A percentile compares a stretch with the other conserved stretches of the same genome.
Evolutionary conservation across 345 rosid genomes (phyloP).

Genomic region (Rhodamnia argentea): DNA sequence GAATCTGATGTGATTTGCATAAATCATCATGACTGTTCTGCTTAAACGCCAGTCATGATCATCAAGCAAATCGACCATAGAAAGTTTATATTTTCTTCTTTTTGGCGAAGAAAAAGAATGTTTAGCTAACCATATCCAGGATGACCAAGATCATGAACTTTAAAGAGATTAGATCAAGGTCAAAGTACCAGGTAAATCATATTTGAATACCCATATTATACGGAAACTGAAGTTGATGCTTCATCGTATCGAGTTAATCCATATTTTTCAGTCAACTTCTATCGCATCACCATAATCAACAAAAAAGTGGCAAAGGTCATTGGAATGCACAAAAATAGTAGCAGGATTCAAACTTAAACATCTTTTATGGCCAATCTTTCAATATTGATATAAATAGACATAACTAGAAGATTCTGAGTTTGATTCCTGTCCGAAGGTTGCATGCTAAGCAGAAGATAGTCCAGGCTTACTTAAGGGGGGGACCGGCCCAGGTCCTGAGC

Average conservation of each 20-base stretch:
- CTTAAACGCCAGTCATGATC: not conserved
- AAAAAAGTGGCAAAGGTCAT: not conserved
- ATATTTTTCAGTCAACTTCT: not conserved
- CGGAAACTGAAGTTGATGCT: not conserved
- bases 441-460: not conserved
- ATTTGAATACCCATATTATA: not conserved
- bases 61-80: not conserved
- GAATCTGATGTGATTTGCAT: not conserved
- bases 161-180: not conserved
- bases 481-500: not conserved
- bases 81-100: not conserved
- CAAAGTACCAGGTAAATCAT: not conserved
- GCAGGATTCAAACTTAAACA: not conserved
- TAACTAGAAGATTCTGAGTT: not conserved
- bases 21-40: not conserved
- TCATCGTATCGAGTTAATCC: not conserved
- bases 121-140: not conserved
- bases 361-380: not conserved
- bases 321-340: not conserved
- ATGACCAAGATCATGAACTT: not conserved
- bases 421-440: not conserved
- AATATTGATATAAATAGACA: not conserved
- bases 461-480: not conserved
- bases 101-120: not conserved
- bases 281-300: not conserved